These are phyloP conservation scores for Capsicum rhomboideum DNA, from an alignment of 257 asterid genomes.

Conservation along the genomic window DNA sequence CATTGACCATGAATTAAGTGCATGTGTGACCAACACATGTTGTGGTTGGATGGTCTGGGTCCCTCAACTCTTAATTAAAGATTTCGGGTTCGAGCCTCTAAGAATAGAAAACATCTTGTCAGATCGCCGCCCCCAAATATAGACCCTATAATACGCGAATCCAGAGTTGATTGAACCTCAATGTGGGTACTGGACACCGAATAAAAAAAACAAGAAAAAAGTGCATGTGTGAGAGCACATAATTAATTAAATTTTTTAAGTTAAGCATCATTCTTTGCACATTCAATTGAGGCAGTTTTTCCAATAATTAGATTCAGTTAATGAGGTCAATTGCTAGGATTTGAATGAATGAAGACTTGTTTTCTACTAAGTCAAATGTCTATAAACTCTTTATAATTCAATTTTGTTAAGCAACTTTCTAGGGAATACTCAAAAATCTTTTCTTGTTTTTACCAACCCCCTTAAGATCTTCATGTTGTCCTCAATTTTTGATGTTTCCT, in stretches of 20 bases:
- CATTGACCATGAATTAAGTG: not conserved
- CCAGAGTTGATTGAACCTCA: not conserved
- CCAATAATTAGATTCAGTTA: constrained; percentile 36
- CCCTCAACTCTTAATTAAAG: not conserved
- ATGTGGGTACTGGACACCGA: not conserved
- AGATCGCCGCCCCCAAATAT: rapidly evolving
- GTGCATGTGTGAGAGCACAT: constrained; percentile 7
- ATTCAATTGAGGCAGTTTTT: constrained; percentile 22
- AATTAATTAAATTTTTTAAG: not conserved
- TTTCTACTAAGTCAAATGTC: not conserved
- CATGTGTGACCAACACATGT: not conserved
- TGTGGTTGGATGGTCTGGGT: not conserved
- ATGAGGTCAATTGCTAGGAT: constrained; percentile 25
- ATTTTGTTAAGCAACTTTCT: constrained; percentile 4
- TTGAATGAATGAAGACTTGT: constrained; percentile 35
- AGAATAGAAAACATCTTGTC: not conserved
- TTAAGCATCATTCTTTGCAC: constrained; percentile 12
- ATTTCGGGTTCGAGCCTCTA: not conserved
- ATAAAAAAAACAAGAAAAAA: not conserved
- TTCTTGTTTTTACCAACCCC: constrained; percentile 22
- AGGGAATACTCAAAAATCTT: constrained; percentile 17
- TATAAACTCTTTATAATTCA: not conserved
- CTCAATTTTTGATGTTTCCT: not conserved
- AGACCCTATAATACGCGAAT: not conserved
- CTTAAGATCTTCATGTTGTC: not conserved